Percentiles rank a stretch among this genome's conserved stretches.
Conservation (phyloP, 2,329 filamentous ascomycete species). For the Colletotrichum plurivorum region DNA sequence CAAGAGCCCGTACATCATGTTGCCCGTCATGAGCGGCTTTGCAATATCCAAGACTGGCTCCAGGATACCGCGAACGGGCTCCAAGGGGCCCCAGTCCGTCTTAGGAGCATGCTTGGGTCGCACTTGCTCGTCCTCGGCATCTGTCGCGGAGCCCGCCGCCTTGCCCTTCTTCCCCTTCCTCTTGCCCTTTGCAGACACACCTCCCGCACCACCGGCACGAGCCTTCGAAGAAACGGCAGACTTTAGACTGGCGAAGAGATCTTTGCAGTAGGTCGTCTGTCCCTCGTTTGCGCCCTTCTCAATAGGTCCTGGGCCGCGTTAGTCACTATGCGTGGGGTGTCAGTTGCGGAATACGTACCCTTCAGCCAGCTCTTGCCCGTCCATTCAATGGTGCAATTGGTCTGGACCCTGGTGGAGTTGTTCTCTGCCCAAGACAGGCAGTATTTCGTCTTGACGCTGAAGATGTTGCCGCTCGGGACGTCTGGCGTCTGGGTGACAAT, state of each 20-base stretch:
- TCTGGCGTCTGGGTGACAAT: constrained; percentile 92
- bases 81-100: constrained; percentile 82
- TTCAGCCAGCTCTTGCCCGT: constrained; percentile 98
- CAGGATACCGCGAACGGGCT: constrained; percentile 79
- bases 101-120: constrained; percentile 58
- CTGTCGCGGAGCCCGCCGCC: constrained; percentile 60
- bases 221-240: constrained; percentile 78
- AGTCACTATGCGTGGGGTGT: neutral
- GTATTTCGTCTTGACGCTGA: constrained; percentile 93
- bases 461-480: constrained; percentile 93
- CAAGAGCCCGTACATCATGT: constrained; percentile 82
- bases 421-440: constrained; percentile 93
- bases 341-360: constrained; percentile 67
- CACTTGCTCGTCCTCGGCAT: constrained; percentile 56
- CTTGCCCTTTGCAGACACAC: constrained; percentile 67
- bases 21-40: constrained; percentile 79
- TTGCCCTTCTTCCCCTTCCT: constrained; percentile 72
- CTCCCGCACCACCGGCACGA: constrained; percentile 62
- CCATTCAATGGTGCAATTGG: constrained; percentile 96
- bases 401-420: constrained; percentile 86
- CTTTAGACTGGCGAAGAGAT: constrained; percentile 82
- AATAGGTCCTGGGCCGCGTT: constrained; percentile 79
- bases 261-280: constrained; percentile 85
- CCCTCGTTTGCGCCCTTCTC: constrained; percentile 96
- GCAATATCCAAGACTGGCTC: constrained; percentile 80